A percentile compares a stretch with the other conserved stretches of the same genome.
phyloP scores from a whole-genome alignment of 1,284 basidiomycete species.

The Apiotrichum veenhuisii region DNA sequence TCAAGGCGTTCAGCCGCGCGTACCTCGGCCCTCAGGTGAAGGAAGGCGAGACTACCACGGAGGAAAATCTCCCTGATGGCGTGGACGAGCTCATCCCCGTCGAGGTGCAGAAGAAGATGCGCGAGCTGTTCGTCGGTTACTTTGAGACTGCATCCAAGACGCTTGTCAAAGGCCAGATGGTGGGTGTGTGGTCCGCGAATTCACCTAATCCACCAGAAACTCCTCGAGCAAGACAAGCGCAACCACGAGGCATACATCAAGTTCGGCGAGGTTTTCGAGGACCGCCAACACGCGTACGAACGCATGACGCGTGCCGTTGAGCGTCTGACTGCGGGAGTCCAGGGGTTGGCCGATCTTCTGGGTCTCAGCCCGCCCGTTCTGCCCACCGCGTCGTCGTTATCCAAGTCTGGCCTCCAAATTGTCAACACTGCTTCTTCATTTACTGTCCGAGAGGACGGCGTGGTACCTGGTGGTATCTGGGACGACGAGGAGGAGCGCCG shows the following conservation, averaged over 20 bases:
- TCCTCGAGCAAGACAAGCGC: constrained; percentile 92
- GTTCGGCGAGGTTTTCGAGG: constrained; percentile 98
- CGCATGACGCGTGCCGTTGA: constrained; percentile 96
- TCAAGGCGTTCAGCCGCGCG: constrained; percentile 76
- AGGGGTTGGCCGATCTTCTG: constrained; percentile 84
- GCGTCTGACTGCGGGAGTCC: constrained; percentile 77
- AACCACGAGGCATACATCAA: constrained; percentile 99
- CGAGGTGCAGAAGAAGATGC: constrained; percentile 81
- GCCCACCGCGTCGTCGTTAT: constrained; percentile 61
- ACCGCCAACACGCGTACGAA: constrained; percentile 96
- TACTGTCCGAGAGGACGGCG: constrained; percentile 58
- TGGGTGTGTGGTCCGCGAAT: constrained; percentile 47
- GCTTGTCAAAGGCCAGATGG: constrained; percentile 83
- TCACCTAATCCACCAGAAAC: constrained; percentile 56
- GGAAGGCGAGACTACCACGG: not conserved
- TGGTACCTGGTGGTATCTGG: constrained; percentile 77
- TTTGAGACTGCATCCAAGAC: constrained; percentile 89
- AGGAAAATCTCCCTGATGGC: constrained; percentile 50
- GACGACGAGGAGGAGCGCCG: constrained; percentile 94
- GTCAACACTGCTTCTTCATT: constrained; percentile 52
- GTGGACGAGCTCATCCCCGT: constrained; percentile 70
- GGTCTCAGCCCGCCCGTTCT: constrained; percentile 74
- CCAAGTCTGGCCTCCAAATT: constrained; percentile 50
- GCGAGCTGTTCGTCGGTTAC: constrained; percentile 87
- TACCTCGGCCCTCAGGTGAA: constrained; percentile 63